Percentiles rank a stretch among this genome's conserved stretches.
Evolutionary conservation across 2,329 filamentous ascomycete species (phyloP).

Genomic region (Monosporascus sp.): DNA sequence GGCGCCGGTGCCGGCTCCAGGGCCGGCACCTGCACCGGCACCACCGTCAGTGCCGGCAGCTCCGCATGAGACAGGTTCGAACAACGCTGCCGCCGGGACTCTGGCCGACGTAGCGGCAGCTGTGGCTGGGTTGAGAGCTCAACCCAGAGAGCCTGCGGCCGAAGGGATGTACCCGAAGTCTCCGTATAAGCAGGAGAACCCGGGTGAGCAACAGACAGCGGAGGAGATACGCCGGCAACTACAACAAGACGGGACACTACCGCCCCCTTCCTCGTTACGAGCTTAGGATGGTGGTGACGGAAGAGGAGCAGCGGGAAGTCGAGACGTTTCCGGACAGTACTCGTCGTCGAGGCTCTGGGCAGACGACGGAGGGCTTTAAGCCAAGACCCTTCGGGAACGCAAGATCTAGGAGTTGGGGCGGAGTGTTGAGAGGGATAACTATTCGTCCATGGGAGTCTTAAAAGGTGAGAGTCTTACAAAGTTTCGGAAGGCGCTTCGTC

Average conservation of each 20-base stretch:
- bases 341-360: background rate
- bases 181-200: slow-evolving; percentile 33
- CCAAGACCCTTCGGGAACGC: background rate
- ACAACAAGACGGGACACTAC: slow-evolving; percentile 34
- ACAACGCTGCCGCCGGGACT: slow-evolving; percentile 23
- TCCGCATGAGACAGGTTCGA: slow-evolving; percentile 12
- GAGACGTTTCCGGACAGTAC: background rate
- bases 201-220: slow-evolving; percentile 39
- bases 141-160: slow-evolving; percentile 17
- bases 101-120: slow-evolving; percentile 30
- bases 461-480: background rate
- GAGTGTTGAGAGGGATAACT: background rate
- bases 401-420: background rate
- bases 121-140: slow-evolving; percentile 24
- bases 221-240: slow-evolving; percentile 54
- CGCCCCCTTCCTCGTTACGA: slow-evolving; percentile 25
- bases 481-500: background rate
- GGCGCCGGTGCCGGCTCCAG: background rate
- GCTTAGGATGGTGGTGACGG: slow-evolving; percentile 11
- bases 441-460: background rate
- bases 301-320: background rate
- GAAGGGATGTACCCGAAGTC: slow-evolving; percentile 22
- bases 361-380: background rate
- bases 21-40: background rate
- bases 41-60: background rate